phyloP scores from a whole-genome alignment of 495 filamentous ascomycete genomes.

The Aspergillus egyptiacus region DNA sequence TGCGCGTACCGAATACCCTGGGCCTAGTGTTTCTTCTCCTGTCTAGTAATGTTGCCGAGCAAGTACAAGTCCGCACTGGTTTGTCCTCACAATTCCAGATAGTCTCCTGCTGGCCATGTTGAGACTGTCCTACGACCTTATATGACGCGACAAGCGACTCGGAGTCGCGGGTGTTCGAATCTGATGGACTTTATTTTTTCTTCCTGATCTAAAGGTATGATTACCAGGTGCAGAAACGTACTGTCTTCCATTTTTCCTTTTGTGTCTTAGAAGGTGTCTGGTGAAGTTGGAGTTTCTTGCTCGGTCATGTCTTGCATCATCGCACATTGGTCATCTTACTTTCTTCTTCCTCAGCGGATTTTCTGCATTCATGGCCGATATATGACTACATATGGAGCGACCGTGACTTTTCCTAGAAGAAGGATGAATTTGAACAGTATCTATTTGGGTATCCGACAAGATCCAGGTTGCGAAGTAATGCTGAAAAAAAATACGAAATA shows the following conservation, averaged over 20 bases:
- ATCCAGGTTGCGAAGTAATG: slow-evolving; percentile 4
- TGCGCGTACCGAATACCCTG: background rate
- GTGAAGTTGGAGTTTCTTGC: slow-evolving; percentile 15
- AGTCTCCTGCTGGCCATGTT: slow-evolving; percentile 13
- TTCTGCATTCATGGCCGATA: background rate
- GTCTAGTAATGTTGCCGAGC: slow-evolving; percentile 13
- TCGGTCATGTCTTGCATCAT: background rate
- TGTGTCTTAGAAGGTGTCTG: slow-evolving; percentile 11
- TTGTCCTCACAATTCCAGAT: background rate
- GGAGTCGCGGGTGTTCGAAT: background rate
- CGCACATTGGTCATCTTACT: slow-evolving; percentile 2
- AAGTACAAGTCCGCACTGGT: background rate
- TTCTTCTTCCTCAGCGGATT: background rate
- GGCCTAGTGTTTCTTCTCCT: too few relatives aligned
- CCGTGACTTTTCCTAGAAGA: background rate
- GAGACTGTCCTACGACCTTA: background rate
- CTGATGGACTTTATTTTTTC: slow-evolving; percentile 1
- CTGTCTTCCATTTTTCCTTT: background rate
- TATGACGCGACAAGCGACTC: slow-evolving; percentile 14
- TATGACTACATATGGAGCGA: background rate
- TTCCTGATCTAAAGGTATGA: background rate
- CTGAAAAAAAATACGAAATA: slow-evolving; percentile 5
- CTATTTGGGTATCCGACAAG: slow-evolving; percentile 19
- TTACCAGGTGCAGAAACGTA: too few relatives aligned
- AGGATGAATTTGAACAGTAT: slow-evolving; percentile 6